phyloP scores from a whole-genome alignment of 2,329 filamentous ascomycete genomes.

The Aspergillus floridensis region DNA sequence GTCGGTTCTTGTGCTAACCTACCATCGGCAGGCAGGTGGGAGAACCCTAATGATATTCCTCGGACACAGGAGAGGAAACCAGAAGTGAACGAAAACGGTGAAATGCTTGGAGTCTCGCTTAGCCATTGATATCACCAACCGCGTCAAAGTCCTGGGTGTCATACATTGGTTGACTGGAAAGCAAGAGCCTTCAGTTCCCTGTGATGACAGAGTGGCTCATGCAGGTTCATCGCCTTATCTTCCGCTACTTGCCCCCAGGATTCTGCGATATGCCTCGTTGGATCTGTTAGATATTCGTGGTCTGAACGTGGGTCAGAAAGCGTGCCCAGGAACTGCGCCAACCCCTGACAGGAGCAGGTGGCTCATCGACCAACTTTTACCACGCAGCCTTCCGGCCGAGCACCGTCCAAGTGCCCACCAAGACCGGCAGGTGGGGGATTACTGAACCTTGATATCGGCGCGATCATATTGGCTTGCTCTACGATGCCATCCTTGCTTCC shows the following conservation, averaged over 20 bases:
- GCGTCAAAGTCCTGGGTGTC: constrained; percentile 19
- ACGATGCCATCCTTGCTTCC: constrained; percentile 6
- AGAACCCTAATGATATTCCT: background rate
- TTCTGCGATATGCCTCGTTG: constrained; percentile 10
- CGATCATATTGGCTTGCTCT: constrained; percentile 13
- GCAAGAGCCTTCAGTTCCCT: constrained; percentile 11
- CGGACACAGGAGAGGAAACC: constrained; percentile 1
- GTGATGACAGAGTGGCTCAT: constrained; percentile 25
- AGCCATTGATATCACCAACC: constrained; percentile 27
- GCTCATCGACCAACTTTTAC: constrained; percentile 14
- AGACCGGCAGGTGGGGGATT: constrained; percentile 6
- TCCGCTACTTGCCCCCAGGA: constrained; percentile 4
- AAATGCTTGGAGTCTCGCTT: background rate
- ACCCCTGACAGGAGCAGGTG: constrained; percentile 18
- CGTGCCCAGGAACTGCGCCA: constrained; percentile 16
- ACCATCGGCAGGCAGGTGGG: background rate
- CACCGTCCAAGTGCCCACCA: constrained; percentile 8
- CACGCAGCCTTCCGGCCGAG: constrained; percentile 7
- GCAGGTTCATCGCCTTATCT: constrained; percentile 19
- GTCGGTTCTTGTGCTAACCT: background rate
- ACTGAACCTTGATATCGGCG: constrained; percentile 12
- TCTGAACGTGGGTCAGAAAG: constrained; percentile 12
- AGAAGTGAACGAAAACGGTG: background rate
- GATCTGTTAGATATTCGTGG: constrained; percentile 5
- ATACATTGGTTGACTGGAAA: constrained; percentile 18